phyloP scores from a whole-genome alignment of 1,139 yeast genomes.

The Yamadazyma oceani region DNA sequence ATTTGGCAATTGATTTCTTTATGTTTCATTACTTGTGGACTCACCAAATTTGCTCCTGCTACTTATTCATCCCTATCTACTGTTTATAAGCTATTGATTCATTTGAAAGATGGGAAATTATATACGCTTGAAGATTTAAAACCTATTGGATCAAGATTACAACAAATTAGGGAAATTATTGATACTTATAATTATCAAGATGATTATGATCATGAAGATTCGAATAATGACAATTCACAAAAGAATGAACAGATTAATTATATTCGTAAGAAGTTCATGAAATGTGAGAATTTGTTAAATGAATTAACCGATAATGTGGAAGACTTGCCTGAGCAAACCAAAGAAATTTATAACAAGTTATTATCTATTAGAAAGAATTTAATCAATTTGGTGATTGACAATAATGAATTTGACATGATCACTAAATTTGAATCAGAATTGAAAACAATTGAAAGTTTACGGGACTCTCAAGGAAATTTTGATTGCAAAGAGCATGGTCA shows the following conservation, averaged over 20 bases:
- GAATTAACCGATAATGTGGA: slow-evolving; percentile 54
- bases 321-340: slow-evolving; percentile 56
- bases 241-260: slow-evolving; percentile 57
- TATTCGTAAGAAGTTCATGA: slow-evolving; percentile 57
- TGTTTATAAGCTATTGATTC: slow-evolving; percentile 77
- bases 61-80: slow-evolving; percentile 87
- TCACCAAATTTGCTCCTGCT: slow-evolving; percentile 88
- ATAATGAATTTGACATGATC: slow-evolving; percentile 9
- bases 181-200: slow-evolving; percentile 35
- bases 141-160: slow-evolving; percentile 71
- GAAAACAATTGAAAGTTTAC: slow-evolving; percentile 29
- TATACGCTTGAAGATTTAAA: slow-evolving; percentile 80
- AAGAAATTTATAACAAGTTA: slow-evolving; percentile 50
- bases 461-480: slow-evolving; percentile 40
- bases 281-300: slow-evolving; percentile 55
- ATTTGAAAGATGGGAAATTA: slow-evolving; percentile 74
- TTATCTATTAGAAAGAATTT: slow-evolving; percentile 34
- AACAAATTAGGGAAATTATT: slow-evolving; percentile 66
- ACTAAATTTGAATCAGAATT: slow-evolving; percentile 19
- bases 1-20: slow-evolving; percentile 82
- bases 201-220: slow-evolving; percentile 26
- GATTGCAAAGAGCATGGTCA: slow-evolving; percentile 36
- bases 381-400: slow-evolving; percentile 33
- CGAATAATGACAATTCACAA: slow-evolving; percentile 20
- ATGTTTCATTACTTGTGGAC: slow-evolving; percentile 87